Evolutionary conservation across 305 asterid species (phyloP).

Genomic region (Fraxinus nigra): DNA sequence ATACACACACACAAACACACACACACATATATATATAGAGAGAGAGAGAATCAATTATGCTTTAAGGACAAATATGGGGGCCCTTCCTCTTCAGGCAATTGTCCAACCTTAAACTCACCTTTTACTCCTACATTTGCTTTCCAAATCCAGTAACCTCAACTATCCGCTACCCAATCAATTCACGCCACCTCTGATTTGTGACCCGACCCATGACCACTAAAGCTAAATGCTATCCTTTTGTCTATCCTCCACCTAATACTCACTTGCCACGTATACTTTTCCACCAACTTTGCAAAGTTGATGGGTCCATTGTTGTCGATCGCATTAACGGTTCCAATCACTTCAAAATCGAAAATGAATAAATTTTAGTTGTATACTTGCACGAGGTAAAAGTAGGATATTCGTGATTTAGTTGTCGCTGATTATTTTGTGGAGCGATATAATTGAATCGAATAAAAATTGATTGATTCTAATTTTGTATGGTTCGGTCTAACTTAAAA

Average conservation of each 20-base stretch:
- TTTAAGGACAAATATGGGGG: not conserved
- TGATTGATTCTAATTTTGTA: too few relatives aligned
- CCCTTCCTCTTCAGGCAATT: slow-evolving; percentile 33
- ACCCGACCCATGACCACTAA: not conserved
- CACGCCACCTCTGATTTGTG: slow-evolving; percentile 8
- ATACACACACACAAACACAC: too few relatives aligned
- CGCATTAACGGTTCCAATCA: slow-evolving; percentile 18
- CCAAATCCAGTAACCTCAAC: slow-evolving; percentile 31
- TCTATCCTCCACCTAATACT: slow-evolving; percentile 15
- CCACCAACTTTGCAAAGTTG: slow-evolving; percentile 1
- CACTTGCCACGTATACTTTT: slow-evolving; percentile 27
- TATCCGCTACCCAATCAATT: not conserved
- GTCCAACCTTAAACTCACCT: slow-evolving; percentile 26
- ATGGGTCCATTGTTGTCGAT: not conserved
- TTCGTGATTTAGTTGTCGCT: not conserved
- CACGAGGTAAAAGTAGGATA: not conserved
- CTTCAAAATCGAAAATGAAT: not conserved
- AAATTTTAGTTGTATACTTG: not conserved
- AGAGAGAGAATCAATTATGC: not conserved
- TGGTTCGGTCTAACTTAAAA: too few relatives aligned
- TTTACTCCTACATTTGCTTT: slow-evolving; percentile 1
- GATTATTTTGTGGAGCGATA: not conserved
- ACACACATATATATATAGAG: too few relatives aligned
- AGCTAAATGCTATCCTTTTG: slow-evolving; percentile 8
- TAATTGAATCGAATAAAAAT: too few relatives aligned